phyloP scores from a whole-genome alignment of 768 basidiomycete species.

The Cyclocybe aegerita region DNA sequence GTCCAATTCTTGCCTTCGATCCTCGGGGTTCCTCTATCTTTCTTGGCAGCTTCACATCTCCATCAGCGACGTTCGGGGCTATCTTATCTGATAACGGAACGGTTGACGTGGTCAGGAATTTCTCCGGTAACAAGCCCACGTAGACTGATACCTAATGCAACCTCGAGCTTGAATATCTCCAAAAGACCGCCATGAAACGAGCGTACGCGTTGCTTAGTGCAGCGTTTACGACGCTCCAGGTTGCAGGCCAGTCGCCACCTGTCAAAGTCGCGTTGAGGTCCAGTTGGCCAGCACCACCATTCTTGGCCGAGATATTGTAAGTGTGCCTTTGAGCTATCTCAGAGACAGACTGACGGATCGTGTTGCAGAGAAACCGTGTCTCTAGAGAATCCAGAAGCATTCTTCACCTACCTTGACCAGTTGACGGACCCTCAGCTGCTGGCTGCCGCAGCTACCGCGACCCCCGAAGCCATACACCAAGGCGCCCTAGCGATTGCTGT shows the following conservation, averaged over 20 bases:
- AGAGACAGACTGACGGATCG: background rate
- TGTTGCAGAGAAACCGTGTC: slow-evolving; percentile 73
- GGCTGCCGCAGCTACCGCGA: slow-evolving; percentile 30
- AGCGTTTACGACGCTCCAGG: slow-evolving; percentile 15
- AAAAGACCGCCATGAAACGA: slow-evolving; percentile 23
- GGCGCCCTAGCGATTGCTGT: slow-evolving; percentile 52
- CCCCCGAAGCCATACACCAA: slow-evolving; percentile 54
- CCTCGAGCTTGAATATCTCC: slow-evolving; percentile 1
- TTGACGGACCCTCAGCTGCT: slow-evolving; percentile 52
- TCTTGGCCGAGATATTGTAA: slow-evolving; percentile 65
- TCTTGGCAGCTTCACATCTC: too few species aligned
- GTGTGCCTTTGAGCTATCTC: slow-evolving; percentile 22
- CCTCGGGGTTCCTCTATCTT: too few species aligned
- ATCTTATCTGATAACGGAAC: slow-evolving; percentile 18
- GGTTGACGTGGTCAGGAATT: slow-evolving; percentile 20
- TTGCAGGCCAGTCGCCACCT: slow-evolving; percentile 35
- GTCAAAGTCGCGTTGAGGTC: slow-evolving; percentile 61
- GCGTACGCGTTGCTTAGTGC: slow-evolving; percentile 22
- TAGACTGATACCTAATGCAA: slow-evolving; percentile 10
- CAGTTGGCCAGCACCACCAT: slow-evolving; percentile 64
- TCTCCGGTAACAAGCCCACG: slow-evolving; percentile 3
- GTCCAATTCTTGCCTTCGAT: too few species aligned
- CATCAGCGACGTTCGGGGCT: background rate
- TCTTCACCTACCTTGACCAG: slow-evolving; percentile 74
- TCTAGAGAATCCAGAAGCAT: slow-evolving; percentile 66